Conservation (phyloP, 2,329 filamentous ascomycete species). For the Diplocarpon rosae region DNA sequence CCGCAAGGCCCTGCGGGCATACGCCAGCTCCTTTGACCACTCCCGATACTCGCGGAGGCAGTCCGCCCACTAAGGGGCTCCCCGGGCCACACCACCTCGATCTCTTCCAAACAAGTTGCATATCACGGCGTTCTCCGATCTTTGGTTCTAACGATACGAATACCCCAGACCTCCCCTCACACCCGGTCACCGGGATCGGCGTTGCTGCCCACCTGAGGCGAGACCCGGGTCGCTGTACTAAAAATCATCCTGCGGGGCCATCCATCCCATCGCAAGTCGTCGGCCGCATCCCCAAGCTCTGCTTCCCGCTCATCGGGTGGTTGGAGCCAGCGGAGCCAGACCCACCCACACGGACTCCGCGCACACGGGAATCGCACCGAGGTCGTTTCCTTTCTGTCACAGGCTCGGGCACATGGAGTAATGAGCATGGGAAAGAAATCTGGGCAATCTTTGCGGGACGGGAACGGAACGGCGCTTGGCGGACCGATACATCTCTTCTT, state of each 20-base stretch:
- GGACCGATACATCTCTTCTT: conserved; percentile 7
- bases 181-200: conserved; percentile 20
- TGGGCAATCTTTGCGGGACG: conserved; percentile 6
- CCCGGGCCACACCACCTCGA: conserved; percentile 6
- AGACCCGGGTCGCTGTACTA: conserved; percentile 18
- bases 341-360: too few species aligned
- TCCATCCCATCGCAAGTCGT: conserved; percentile 17
- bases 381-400: conserved; percentile 7
- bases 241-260: conserved; percentile 24
- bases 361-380: background rate
- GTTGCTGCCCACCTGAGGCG: conserved; percentile 17
- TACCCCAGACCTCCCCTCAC: conserved; percentile 22
- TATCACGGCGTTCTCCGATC: conserved; percentile 18
- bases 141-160: conserved; percentile 18
- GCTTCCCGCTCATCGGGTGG: conserved; percentile 14
- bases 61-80: conserved; percentile 21
- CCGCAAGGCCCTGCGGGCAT: conserved; percentile 69
- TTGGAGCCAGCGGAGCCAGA: conserved; percentile 2
- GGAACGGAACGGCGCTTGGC: conserved; percentile 8
- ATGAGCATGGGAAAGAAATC: conserved; percentile 12
- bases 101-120: conserved; percentile 13
- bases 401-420: conserved; percentile 11
- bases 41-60: conserved; percentile 27
- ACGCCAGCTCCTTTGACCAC: conserved; percentile 82
- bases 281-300: conserved; percentile 12